These are phyloP conservation scores for Ophiostoma fasciatum DNA, from an alignment of 2,329 filamentous ascomycete genomes.

Conservation along the genomic window DNA sequence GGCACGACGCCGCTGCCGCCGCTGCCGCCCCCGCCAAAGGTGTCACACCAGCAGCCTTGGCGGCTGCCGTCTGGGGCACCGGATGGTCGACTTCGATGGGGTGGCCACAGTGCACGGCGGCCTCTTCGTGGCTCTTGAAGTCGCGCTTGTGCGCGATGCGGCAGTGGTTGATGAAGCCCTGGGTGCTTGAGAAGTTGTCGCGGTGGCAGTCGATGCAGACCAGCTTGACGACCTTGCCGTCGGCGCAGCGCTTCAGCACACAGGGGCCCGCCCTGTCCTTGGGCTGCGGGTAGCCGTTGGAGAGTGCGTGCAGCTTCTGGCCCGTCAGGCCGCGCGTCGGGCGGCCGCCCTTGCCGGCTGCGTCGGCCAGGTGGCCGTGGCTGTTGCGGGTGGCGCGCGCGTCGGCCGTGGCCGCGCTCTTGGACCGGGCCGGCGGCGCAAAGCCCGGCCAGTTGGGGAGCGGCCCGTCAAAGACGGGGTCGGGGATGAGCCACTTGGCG, in stretches of 20 bases:
- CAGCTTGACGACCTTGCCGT: slow-evolving; percentile 76
- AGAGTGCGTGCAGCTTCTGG: slow-evolving; percentile 53
- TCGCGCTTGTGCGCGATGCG: slow-evolving; percentile 88
- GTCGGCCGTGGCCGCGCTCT: slow-evolving; percentile 38
- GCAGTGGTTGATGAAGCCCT: slow-evolving; percentile 99
- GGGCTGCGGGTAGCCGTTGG: slow-evolving; percentile 54
- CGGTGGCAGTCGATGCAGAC: slow-evolving; percentile 80
- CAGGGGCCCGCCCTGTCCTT: slow-evolving; percentile 75
- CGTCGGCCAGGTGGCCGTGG: no score
- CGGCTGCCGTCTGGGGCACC: no score
- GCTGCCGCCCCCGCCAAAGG: no score
- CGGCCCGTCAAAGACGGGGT: slow-evolving; percentile 68
- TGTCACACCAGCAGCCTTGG: no score
- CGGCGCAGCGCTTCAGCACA: slow-evolving; percentile 69
- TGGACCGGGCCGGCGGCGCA: slow-evolving; percentile 24
- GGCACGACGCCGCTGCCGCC: no score
- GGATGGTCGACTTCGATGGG: slow-evolving; percentile 62
- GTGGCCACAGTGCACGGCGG: slow-evolving; percentile 75
- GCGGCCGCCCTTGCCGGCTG: slow-evolving; percentile 39
- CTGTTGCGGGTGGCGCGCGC: slow-evolving; percentile 70
- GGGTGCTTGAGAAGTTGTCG: slow-evolving; percentile 87
- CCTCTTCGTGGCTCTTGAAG: slow-evolving; percentile 92
- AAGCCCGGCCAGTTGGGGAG: slow-evolving; percentile 30
- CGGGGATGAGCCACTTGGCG: slow-evolving; percentile 85
- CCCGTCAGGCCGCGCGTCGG: slow-evolving; percentile 34